Evolutionary conservation across 192 early-diverging fungal genomes (phyloP).

Genomic region (Funneliformis mosseae): DNA sequence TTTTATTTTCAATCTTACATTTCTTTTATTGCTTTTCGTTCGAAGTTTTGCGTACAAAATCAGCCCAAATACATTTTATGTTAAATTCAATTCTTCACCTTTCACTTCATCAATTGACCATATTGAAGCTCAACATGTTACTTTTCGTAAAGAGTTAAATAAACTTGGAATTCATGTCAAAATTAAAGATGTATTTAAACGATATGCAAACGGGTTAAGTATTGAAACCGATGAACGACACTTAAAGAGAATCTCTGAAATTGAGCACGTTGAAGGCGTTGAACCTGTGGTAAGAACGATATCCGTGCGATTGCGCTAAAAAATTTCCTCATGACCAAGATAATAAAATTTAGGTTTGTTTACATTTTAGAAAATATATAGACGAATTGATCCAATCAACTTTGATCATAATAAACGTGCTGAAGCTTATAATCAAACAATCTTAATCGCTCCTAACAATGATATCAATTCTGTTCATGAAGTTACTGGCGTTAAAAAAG

Average conservation of each 20-base stretch:
- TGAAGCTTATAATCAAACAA: no score
- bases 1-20: no score
- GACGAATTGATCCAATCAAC: not conserved
- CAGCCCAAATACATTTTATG: not conserved
- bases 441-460: not conserved
- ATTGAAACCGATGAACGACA: not conserved
- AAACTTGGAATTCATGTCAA: not conserved
- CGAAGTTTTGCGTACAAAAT: no score
- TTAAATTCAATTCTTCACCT: not conserved
- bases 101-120: not conserved
- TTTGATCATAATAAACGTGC: not conserved
- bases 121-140: not conserved
- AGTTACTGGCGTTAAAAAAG: conserved; percentile 53
- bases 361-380: not conserved
- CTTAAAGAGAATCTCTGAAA: not conserved
- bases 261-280: not conserved
- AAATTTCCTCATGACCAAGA: no score
- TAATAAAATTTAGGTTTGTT: not conserved
- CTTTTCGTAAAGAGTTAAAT: not conserved
- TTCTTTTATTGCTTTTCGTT: no score
- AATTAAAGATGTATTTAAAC: not conserved
- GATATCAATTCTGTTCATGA: conserved; percentile 42
- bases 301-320: no score
- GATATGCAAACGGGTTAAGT: not conserved
- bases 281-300: not conserved